Percentiles rank a stretch among this genome's conserved stretches.
phyloP scores from a whole-genome alignment of 192 early-diverging fungal species.

The Dimargaris xerosporica region DNA sequence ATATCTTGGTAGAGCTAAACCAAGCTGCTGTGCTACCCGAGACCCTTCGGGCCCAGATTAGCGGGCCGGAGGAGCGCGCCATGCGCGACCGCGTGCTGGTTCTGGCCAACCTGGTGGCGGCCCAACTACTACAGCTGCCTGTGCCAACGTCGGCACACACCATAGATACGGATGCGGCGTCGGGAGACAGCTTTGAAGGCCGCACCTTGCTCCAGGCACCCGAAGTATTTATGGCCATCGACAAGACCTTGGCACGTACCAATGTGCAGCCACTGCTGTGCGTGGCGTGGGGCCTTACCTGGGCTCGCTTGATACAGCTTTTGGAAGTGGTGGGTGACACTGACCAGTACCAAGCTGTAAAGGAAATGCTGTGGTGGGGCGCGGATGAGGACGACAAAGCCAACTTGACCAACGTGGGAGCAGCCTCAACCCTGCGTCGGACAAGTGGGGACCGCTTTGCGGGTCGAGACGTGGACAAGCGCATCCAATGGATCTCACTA shows the following conservation, averaged over 20 bases:
- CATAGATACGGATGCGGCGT: neutral
- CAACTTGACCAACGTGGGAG: neutral
- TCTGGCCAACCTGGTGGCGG: slow-evolving; percentile 2
- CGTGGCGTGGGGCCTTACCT: slow-evolving; percentile 8
- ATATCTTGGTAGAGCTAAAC: neutral
- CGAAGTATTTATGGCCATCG: slow-evolving; percentile 4
- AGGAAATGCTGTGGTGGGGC: neutral
- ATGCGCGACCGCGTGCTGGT: neutral
- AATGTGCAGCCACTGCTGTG: neutral
- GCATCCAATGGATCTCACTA: neutral
- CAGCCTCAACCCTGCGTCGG: neutral
- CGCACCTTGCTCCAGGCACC: slow-evolving; percentile 6
- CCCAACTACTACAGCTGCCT: neutral
- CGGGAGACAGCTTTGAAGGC: neutral
- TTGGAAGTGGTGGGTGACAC: slow-evolving; percentile 1
- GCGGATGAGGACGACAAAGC: neutral
- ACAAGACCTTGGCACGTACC: neutral
- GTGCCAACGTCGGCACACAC: neutral
- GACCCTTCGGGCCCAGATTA: neutral
- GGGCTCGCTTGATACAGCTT: slow-evolving; percentile 1
- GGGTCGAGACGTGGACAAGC: neutral
- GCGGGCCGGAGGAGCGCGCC: neutral
- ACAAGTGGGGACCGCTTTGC: neutral
- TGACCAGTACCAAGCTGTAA: neutral
- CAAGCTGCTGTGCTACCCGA: neutral